Evolutionary conservation across 805 yeast genomes (phyloP).

Genomic region (Ogataea allantospora): DNA sequence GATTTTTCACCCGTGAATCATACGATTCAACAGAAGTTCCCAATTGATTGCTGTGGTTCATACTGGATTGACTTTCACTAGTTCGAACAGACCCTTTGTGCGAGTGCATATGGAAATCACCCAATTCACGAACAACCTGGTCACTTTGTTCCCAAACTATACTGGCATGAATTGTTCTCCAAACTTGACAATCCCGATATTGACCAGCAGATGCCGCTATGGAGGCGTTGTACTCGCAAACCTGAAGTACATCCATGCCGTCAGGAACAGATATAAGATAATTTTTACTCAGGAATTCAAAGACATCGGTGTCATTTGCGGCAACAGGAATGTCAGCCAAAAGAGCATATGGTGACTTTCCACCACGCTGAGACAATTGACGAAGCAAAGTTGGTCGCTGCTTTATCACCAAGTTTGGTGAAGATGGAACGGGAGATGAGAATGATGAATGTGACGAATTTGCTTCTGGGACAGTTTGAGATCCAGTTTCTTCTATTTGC

Average conservation of each 20-base stretch:
- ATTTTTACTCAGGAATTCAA: conserved; percentile 48
- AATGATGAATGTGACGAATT: conserved; percentile 8
- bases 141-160: conserved; percentile 35
- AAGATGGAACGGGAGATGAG: conserved; percentile 13
- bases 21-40: conserved; percentile 25
- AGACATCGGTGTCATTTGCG: conserved; percentile 41
- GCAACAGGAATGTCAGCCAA: conserved; percentile 44
- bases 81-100: conserved; percentile 19
- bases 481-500: conserved; percentile 8
- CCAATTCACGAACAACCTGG: conserved; percentile 18
- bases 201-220: conserved; percentile 51
- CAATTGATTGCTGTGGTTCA: conserved; percentile 21
- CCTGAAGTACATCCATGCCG: conserved; percentile 50
- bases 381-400: conserved; percentile 19
- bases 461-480: conserved; percentile 7
- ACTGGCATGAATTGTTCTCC: conserved; percentile 56
- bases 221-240: conserved; percentile 56
- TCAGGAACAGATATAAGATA: conserved; percentile 48
- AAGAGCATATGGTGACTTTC: conserved; percentile 34
- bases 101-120: conserved; percentile 6
- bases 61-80: conserved; percentile 22
- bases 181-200: conserved; percentile 58
- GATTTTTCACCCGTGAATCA: conserved; percentile 6
- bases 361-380: conserved; percentile 9
- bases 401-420: conserved; percentile 14